These are phyloP conservation scores for Sphagnum tenellum DNA, from an alignment of 225 moss, liverwort and hornwort species.

Conservation along the genomic window DNA sequence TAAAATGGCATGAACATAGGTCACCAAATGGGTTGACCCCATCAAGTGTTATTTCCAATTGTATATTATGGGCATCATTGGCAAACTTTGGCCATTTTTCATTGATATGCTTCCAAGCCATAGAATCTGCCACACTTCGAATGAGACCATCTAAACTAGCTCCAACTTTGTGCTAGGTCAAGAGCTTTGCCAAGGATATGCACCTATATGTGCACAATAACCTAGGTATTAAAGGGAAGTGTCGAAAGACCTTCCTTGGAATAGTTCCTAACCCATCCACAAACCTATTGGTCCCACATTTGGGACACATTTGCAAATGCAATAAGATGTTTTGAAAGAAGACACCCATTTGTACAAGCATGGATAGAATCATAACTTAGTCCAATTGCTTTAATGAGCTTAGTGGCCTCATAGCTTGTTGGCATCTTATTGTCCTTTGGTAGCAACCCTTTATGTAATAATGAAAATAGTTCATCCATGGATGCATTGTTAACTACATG, in stretches of 20 bases:
- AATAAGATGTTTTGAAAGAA: neutral
- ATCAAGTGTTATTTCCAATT: neutral
- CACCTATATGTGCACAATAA: neutral
- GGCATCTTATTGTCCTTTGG: neutral
- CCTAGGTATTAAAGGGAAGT: neutral
- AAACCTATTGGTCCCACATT: neutral
- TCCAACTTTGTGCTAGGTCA: neutral
- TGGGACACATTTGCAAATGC: neutral
- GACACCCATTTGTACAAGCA: neutral
- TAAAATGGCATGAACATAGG: neutral
- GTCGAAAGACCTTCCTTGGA: neutral
- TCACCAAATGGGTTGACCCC: conserved; percentile 2
- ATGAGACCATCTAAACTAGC: no score
- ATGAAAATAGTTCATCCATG: no score
- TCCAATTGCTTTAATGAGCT: neutral
- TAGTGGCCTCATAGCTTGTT: neutral
- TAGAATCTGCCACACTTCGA: neutral
- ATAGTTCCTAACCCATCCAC: no score
- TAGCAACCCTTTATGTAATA: no score
- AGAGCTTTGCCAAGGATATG: neutral
- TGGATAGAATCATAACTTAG: neutral
- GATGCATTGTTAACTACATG: no score
- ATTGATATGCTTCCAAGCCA: neutral
- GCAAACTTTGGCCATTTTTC: neutral
- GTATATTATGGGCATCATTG: neutral